Conservation (phyloP, 768 basidiomycete genomes). For the Coprinopsis marcescibilis region DNA sequence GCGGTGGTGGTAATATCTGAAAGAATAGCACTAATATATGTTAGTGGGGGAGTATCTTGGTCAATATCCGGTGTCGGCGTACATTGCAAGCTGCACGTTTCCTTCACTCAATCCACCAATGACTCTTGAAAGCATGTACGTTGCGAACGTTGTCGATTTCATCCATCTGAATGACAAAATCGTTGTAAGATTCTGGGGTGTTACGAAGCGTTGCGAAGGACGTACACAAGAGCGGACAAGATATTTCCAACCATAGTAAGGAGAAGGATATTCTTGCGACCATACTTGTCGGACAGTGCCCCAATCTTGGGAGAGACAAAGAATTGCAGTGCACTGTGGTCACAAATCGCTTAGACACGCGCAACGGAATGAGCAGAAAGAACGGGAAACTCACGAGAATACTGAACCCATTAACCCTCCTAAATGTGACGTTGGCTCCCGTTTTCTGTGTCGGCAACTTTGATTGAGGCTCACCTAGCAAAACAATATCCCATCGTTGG, state of each 20-base stretch:
- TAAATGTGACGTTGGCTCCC: too few relatives aligned
- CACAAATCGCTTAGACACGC: neutral
- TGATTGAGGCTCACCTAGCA: slow-evolving; percentile 64
- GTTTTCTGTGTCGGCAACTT: too few relatives aligned
- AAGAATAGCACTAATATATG: slow-evolving; percentile 71
- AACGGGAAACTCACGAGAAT: slow-evolving; percentile 65
- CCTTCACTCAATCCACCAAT: slow-evolving; percentile 95
- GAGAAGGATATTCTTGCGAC: slow-evolving; percentile 78
- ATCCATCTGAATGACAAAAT: slow-evolving; percentile 58
- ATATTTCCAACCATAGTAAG: slow-evolving; percentile 92
- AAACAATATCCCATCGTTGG: slow-evolving; percentile 87
- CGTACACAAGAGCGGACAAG: slow-evolving; percentile 79
- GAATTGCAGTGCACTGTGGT: slow-evolving; percentile 72
- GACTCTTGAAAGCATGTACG: slow-evolving; percentile 84
- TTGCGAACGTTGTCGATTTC: slow-evolving; percentile 83
- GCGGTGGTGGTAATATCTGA: slow-evolving; percentile 82
- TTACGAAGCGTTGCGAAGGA: slow-evolving; percentile 12
- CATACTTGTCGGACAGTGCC: slow-evolving; percentile 82
- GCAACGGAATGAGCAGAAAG: neutral
- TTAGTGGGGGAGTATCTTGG: neutral
- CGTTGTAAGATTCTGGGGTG: neutral
- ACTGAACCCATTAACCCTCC: slow-evolving; percentile 90
- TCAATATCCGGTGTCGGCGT: neutral
- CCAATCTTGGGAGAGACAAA: slow-evolving; percentile 80
- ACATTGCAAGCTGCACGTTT: slow-evolving; percentile 96